Evolutionary conservation across 1,139 yeast species (phyloP), one percentile per base, ranked within the genome.

Genomic region (Entelexis paramagnoliae): DNA sequence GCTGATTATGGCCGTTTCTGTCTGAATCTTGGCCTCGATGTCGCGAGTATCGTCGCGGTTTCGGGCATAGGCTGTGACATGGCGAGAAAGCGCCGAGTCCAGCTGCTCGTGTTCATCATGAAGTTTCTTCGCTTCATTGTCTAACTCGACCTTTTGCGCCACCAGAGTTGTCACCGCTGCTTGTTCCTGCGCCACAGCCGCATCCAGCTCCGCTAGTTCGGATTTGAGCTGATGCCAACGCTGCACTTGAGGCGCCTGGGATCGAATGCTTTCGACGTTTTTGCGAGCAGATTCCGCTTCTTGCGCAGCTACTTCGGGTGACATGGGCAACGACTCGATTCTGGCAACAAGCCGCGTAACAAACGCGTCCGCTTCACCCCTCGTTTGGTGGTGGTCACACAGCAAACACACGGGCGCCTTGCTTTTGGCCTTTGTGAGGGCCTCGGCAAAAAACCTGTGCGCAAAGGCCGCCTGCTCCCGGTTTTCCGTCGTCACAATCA

Each of bases 361-460:
- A 22, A 76, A 65, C 47, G 69, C 72, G 58, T 81, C 84, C 48
- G 81, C 66, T 52, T 61, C 63, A 1, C 20, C 29, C 4, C 49
- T 41, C 1, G 50, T 16, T 33, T 58, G 54, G 9, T 51, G 45
- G 26, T 54, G 57, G 11, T 55, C 58, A 44, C 62, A 59, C 16
- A 60, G 50, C 17, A 60, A 35, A 36, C 62, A 59, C 2, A 35
- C 29, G 1, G 56, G 48, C 7, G 30, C 11, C 6, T 14, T 8
- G 11, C 49, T 44, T 40, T 51, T 39, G 1, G 56, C 48, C 9
- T 48, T 42, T 2, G 49, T 24, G 13, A 53, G 38, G 10, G 63
- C 62, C n/a, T 52, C 38, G 10, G 49, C 36, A 35, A 57, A 59
- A 45, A 52, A 60, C n/a, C 55, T 53, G n/a, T 53, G 46, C 10